A percentile compares a stretch with the other conserved stretches of the same genome.
Conservation (phyloP, 1,139 yeast species). For the Candida sanyaensis region DNA sequence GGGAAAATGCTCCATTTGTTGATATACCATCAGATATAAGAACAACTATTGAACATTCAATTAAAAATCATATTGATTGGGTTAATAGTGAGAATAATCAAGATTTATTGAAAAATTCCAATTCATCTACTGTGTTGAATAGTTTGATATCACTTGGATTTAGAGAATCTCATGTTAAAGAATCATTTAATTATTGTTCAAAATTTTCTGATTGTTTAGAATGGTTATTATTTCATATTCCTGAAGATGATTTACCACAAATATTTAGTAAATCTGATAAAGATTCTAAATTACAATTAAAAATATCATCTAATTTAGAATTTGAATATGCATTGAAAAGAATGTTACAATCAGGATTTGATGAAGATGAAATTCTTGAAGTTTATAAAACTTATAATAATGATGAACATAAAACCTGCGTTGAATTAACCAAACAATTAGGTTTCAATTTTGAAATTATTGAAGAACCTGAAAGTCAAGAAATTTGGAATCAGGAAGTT, state of each 20-base stretch:
- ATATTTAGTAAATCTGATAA: constrained; percentile 48
- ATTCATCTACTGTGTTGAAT: not conserved
- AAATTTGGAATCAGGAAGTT: constrained; percentile 76
- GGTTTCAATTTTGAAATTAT: constrained; percentile 15
- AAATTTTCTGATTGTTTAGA: constrained; percentile 63
- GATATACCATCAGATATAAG: constrained; percentile 53
- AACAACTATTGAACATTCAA: constrained; percentile 53
- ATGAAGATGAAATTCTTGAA: constrained; percentile 60
- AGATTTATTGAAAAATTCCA: constrained; percentile 4
- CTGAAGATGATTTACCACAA: constrained; percentile 88
- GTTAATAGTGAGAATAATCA: constrained; percentile 21
- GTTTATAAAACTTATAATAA: constrained; percentile 43
- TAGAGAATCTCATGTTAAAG: constrained; percentile 65
- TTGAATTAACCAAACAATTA: constrained; percentile 48
- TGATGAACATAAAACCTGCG: constrained; percentile 55
- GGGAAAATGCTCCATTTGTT: constrained; percentile 64
- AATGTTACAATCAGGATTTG: constrained; percentile 67
- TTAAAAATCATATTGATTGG: constrained; percentile 60
- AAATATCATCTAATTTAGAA: constrained; percentile 44
- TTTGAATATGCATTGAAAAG: constrained; percentile 50
- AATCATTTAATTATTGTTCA: constrained; percentile 64
- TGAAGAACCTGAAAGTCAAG: constrained; percentile 23
- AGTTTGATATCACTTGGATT: constrained; percentile 60
- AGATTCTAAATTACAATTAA: constrained; percentile 50
- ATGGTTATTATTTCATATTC: constrained; percentile 85